Evolutionary conservation across 2,329 filamentous ascomycete genomes (phyloP).

Genomic region (Microdochium paspali): DNA sequence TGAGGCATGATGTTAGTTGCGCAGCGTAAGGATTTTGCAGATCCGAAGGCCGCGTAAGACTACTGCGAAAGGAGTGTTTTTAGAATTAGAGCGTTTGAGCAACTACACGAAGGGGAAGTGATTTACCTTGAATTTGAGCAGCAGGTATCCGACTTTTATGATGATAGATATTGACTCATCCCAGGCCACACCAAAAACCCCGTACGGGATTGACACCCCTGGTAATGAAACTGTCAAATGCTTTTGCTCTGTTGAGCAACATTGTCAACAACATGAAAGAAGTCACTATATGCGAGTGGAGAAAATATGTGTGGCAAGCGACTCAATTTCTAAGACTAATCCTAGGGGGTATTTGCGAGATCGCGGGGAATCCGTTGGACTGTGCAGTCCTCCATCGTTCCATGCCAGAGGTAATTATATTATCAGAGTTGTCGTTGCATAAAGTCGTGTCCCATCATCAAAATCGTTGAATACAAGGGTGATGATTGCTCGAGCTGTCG

Average conservation of each 20-base stretch:
- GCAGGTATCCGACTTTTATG: too few relatives aligned
- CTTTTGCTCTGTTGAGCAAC: not conserved
- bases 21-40: not conserved
- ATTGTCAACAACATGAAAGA: not conserved
- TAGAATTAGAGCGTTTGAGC: too few relatives aligned
- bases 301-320: not conserved
- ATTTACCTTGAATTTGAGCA: too few relatives aligned
- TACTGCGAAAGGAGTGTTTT: too few relatives aligned
- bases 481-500: conserved; percentile 1
- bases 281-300: not conserved
- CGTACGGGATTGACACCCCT: too few relatives aligned
- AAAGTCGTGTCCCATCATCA: conserved; percentile 12
- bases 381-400: not conserved
- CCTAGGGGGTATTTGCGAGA: conserved; percentile 1
- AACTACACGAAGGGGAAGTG: too few relatives aligned
- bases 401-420: not conserved
- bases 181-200: too few relatives aligned
- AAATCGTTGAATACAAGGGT: conserved; percentile 5
- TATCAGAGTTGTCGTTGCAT: not conserved
- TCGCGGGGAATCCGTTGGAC: not conserved
- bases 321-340: conserved; percentile 1
- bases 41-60: not conserved
- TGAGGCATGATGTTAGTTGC: too few relatives aligned
- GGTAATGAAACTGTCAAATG: too few relatives aligned
- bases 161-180: not conserved